Evolutionary conservation across 176 grass and related monocot genomes (phyloP).

Genomic region (Oryza meyeriana): DNA sequence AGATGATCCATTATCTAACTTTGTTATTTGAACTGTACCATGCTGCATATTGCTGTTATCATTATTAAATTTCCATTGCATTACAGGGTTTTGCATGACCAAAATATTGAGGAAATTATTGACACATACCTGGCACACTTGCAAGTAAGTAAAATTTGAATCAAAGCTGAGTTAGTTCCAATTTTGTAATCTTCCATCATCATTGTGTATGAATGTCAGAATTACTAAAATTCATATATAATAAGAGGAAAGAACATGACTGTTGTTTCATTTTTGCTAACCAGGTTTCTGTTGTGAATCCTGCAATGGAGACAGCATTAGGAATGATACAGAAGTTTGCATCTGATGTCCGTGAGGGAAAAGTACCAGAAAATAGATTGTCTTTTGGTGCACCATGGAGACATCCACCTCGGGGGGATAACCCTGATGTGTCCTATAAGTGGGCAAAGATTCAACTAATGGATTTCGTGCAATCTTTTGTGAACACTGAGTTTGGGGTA

Average conservation of each 20-base stretch:
- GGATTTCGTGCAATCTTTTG: constrained; percentile 89
- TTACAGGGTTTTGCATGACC: constrained; percentile 53
- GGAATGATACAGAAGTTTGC: constrained; percentile 77
- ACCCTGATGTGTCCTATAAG: constrained; percentile 48
- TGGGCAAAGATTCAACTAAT: constrained; percentile 96
- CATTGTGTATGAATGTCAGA: neutral
- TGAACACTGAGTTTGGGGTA: constrained; percentile 92
- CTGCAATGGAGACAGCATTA: constrained; percentile 83
- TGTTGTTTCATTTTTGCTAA: constrained; percentile 25
- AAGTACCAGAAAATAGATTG: constrained; percentile 65
- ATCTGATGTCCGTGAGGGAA: constrained; percentile 62
- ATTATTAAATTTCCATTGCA: constrained; percentile 1
- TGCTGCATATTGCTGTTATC: neutral
- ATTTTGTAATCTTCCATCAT: neutral
- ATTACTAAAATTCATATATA: constrained; percentile 3
- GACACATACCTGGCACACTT: constrained; percentile 91
- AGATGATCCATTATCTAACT: neutral
- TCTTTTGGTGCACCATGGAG: constrained; percentile 90
- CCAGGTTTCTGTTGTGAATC: constrained; percentile 85
- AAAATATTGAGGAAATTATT: constrained; percentile 83
- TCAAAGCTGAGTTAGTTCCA: neutral
- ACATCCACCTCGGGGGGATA: constrained; percentile 53
- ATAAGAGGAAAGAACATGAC: constrained; percentile 13
- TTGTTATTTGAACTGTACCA: neutral
- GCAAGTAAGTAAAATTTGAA: constrained; percentile 61